A percentile compares a stretch with the other conserved stretches of the same genome.
These are phyloP conservation scores for Microsporum ferrugineum DNA, from an alignment of 2,329 filamentous ascomycete genomes.

Conservation along the genomic window DNA sequence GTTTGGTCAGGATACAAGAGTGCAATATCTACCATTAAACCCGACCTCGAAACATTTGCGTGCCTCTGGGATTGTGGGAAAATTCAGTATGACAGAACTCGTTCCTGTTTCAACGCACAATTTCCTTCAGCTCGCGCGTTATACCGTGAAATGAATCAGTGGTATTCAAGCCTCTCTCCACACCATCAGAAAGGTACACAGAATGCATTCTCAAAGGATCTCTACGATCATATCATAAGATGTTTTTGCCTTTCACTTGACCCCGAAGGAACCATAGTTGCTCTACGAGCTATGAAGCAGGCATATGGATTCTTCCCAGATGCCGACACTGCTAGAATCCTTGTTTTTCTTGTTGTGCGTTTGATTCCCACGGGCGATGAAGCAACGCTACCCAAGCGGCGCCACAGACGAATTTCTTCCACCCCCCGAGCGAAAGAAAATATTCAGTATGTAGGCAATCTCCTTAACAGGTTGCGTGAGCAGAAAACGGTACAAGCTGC, in stretches of 20 bases:
- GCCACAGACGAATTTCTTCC: conserved; percentile 31
- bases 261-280: conserved; percentile 39
- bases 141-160: conserved; percentile 41
- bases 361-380: conserved; percentile 24
- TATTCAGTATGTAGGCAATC: conserved; percentile 33
- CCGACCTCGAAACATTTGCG: conserved; percentile 58
- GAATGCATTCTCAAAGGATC: conserved; percentile 35
- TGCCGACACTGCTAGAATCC: conserved; percentile 36
- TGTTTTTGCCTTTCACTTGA: conserved; percentile 42
- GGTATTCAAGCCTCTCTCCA: conserved; percentile 28
- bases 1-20: conserved; percentile 47
- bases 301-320: conserved; percentile 38
- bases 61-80: conserved; percentile 50
- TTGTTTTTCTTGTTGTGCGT: conserved; percentile 41
- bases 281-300: conserved; percentile 36
- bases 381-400: conserved; percentile 24
- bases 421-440: conserved; percentile 36
- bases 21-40: conserved; percentile 45
- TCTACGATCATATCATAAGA: conserved; percentile 43
- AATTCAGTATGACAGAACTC: conserved; percentile 38
- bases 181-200: conserved; percentile 21
- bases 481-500: conserved; percentile 25
- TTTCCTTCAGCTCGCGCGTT: conserved; percentile 37
- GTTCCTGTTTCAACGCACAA: conserved; percentile 35
- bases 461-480: conserved; percentile 35